These are phyloP conservation scores for Brassica napus DNA, from an alignment of 345 rosid genomes.

Conservation along the genomic window DNA sequence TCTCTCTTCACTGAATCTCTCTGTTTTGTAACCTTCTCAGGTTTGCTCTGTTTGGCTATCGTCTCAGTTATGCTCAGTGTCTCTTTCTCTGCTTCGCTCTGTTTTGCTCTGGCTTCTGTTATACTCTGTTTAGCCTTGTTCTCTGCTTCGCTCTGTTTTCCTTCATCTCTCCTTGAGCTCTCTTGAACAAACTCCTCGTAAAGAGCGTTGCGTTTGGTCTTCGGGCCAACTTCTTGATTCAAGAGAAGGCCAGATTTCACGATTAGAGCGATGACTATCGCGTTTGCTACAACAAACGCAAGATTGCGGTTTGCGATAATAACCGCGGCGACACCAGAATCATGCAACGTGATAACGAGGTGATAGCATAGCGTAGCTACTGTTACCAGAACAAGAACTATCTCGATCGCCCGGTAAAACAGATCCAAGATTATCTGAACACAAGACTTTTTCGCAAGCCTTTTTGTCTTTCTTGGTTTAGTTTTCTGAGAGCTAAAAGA, in stretches of 20 bases:
- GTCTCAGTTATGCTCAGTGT: slow-evolving; percentile 7
- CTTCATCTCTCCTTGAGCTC: slow-evolving; percentile 42
- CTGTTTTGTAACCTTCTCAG: slow-evolving; percentile 15
- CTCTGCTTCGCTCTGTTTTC: slow-evolving; percentile 29
- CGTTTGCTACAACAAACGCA: slow-evolving; percentile 71
- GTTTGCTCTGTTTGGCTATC: neutral
- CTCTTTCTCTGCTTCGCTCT: slow-evolving; percentile 8
- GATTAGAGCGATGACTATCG: slow-evolving; percentile 67
- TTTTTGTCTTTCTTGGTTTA: slow-evolving; percentile 56
- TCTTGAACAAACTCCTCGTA: slow-evolving; percentile 51
- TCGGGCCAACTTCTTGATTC: slow-evolving; percentile 31
- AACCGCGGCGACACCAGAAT: slow-evolving; percentile 50
- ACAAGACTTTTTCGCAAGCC: slow-evolving; percentile 46
- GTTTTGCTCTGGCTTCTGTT: neutral
- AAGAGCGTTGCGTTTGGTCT: slow-evolving; percentile 39
- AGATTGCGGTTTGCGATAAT: slow-evolving; percentile 61
- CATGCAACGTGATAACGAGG: slow-evolving; percentile 57
- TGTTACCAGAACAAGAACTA: slow-evolving; percentile 51
- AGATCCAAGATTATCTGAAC: slow-evolving; percentile 49
- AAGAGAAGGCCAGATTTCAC: slow-evolving; percentile 58
- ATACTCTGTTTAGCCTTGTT: neutral
- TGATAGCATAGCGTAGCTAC: slow-evolving; percentile 51
- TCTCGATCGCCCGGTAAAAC: slow-evolving; percentile 52
- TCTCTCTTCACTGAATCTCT: slow-evolving; percentile 7
- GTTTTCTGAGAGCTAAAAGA: slow-evolving; percentile 45